Conservation (phyloP, 139 green algal genomes). For the Volvox africanus region DNA sequence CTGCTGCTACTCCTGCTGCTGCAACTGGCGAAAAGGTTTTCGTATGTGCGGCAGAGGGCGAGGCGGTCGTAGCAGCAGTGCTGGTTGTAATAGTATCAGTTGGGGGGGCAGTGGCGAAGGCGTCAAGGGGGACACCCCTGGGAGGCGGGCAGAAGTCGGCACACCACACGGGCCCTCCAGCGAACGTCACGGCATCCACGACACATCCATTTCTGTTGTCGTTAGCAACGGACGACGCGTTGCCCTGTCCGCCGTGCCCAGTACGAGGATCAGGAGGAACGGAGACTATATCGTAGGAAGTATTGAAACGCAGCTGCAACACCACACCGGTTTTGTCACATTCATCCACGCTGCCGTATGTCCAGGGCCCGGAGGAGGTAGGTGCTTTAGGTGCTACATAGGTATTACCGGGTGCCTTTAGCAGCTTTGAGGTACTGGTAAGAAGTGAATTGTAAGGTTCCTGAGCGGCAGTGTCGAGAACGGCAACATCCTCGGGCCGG, state of each 20-base stretch:
- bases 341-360: neutral
- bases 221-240: neutral
- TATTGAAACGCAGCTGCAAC: neutral
- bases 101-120: neutral
- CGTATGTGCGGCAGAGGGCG: too few species aligned
- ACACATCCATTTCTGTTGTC: neutral
- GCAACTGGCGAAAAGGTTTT: neutral
- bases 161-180: conserved; percentile 66
- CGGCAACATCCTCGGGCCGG: neutral
- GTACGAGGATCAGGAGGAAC: neutral
- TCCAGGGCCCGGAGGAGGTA: neutral
- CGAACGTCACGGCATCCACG: conserved; percentile 59
- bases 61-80: too few species aligned
- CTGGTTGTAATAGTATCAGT: neutral
- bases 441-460: neutral
- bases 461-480: neutral
- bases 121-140: neutral
- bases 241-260: neutral
- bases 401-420: neutral
- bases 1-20: neutral
- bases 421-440: neutral
- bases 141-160: conserved; percentile 68
- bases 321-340: neutral
- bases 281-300: neutral
- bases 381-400: neutral